Evolutionary conservation across 192 early-diverging fungal genomes (phyloP), one percentile per base, ranked within the genome.

Genomic region (Spinellus fusiger): DNA sequence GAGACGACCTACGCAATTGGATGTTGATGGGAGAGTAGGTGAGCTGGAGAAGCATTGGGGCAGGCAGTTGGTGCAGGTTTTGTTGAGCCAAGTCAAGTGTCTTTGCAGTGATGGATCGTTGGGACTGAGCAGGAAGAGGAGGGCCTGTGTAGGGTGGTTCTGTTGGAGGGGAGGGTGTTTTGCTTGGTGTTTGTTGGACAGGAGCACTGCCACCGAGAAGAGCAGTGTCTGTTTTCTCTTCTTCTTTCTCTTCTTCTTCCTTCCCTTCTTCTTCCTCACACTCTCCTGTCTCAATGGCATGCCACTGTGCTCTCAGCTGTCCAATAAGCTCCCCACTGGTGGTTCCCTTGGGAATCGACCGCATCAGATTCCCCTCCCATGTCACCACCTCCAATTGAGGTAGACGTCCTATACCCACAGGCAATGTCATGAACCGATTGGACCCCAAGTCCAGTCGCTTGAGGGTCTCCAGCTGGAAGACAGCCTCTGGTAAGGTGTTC

Each of bases 361-460:
- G 61, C 26, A 80, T 46, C 22, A 75, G 79, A 35, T 84, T 84
- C 3, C 78, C 79, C 47, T 77, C 73, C 71, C 75, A 84, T 3
- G 55, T 50, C 44, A 84, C 69, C 9, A 69, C 66, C 6, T 69
- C 71, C 31, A 84, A 55, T 46, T 75, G 50, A 25, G 54, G n/a
- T 46, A 84, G 65, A 29, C 54, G 49, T 12, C 81, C 79, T 18
- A 84, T 56, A 32, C 75, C 73, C 8, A 63, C 37, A 13, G 77
- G 73, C 16, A 84, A 66, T 33, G 26, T 23, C 28, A 65, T 64
- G 52, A 84, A 57, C 13, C 65, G 61, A 62, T 84, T 84, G 56
- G 59, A 68, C 7, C 77, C 49, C 31, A 84, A 66, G 65, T 84
- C 79, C 22, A 84, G 50, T 31, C 80, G 62, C n/a, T 77, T 70